phyloP scores from a whole-genome alignment of 2,329 filamentous ascomycete species.

The Podosphaera fusca region DNA sequence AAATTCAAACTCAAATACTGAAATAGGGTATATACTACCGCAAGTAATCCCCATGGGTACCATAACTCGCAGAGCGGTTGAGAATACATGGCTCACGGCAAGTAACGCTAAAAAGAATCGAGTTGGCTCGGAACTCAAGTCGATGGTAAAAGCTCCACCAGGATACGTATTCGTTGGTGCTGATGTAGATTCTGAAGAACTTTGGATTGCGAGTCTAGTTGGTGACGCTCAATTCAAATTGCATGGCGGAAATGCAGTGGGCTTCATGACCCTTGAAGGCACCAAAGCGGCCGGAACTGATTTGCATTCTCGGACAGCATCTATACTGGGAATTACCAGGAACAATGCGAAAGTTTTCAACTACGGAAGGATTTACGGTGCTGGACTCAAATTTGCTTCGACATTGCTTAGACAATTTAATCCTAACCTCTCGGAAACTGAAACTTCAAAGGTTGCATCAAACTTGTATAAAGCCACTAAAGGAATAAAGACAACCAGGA shows the following conservation, averaged over 20 bases:
- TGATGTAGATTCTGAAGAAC: constrained; percentile 88
- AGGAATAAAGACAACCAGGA: constrained; percentile 61
- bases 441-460: constrained; percentile 54
- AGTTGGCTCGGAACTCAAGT: constrained; percentile 88
- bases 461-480: constrained; percentile 79
- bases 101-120: constrained; percentile 93
- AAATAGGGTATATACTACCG: constrained; percentile 66
- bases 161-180: constrained; percentile 90
- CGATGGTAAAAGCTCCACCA: constrained; percentile 78
- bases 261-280: constrained; percentile 96
- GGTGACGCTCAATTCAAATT: constrained; percentile 88
- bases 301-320: constrained; percentile 77
- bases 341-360: constrained; percentile 98
- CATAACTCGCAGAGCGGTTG: constrained; percentile 77
- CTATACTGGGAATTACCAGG: constrained; percentile 76
- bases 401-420: constrained; percentile 88
- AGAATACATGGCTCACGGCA: constrained; percentile 95
- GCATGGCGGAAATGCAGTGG: constrained; percentile 89
- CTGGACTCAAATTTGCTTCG: constrained; percentile 77
- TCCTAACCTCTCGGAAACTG: constrained; percentile 51
- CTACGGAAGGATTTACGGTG: constrained; percentile 97
- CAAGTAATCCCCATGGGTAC: constrained; percentile 98
- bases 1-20: constrained; percentile 5
- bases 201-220: constrained; percentile 92
- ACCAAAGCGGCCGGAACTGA: constrained; percentile 88